Percentiles rank a stretch among this genome's conserved stretches.
Evolutionary conservation across 2,329 filamentous ascomycete genomes (phyloP).

Genomic region (Alternaria triticimaculans): DNA sequence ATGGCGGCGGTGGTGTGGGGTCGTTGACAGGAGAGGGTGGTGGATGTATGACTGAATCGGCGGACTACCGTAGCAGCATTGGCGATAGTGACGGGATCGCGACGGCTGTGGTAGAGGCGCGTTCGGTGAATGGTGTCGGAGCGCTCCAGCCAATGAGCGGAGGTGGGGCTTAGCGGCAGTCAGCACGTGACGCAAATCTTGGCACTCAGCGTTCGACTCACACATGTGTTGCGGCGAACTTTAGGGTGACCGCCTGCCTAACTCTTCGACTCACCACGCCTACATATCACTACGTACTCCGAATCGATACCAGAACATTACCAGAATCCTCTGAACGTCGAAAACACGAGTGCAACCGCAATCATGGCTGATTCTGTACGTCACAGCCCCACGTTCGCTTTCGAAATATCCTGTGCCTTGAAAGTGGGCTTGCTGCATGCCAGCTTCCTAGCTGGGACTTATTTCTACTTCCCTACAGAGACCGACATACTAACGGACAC

Average conservation of each 20-base stretch:
- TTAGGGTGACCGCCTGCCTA: slow-evolving; percentile 1
- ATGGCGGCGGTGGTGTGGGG: slow-evolving; percentile 25
- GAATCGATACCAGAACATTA: neutral
- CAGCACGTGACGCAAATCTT: slow-evolving; percentile 28
- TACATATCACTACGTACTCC: neutral
- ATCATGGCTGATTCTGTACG: slow-evolving; percentile 60
- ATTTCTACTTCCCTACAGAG: neutral
- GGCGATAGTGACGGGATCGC: slow-evolving; percentile 9
- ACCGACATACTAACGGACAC: slow-evolving; percentile 27
- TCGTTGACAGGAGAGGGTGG: neutral
- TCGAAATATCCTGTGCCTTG: slow-evolving; percentile 21
- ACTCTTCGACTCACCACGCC: neutral
- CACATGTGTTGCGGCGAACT: slow-evolving; percentile 20
- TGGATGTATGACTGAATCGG: neutral
- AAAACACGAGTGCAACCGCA: slow-evolving; percentile 43
- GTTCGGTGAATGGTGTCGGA: slow-evolving; percentile 26
- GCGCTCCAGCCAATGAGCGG: slow-evolving; percentile 33
- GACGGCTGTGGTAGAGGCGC: slow-evolving; percentile 10
- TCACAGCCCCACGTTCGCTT: slow-evolving; percentile 35
- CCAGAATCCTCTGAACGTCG: slow-evolving; percentile 3
- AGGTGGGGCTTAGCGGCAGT: slow-evolving; percentile 27
- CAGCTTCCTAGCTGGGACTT: neutral
- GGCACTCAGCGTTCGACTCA: slow-evolving; percentile 26
- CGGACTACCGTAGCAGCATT: slow-evolving; percentile 31
- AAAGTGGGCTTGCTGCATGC: slow-evolving; percentile 3